Base-by-base conservation (phyloP, 768 basidiomycete genomes). In the Ramaria sp. region DNA sequence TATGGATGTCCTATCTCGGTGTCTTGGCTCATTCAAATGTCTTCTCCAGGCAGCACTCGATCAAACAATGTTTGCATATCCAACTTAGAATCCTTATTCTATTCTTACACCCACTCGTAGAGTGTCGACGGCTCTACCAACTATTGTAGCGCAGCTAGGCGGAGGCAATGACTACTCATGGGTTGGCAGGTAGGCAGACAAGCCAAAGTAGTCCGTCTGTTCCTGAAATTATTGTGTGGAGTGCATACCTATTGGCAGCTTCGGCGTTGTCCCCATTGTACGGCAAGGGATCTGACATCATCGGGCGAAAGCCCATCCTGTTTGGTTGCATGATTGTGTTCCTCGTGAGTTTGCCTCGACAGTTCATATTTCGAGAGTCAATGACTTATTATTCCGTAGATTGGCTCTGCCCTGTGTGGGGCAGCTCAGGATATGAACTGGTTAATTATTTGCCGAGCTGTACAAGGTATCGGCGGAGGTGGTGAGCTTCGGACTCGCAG, bases 391-490 rank as follows among this genome's bases (percentile, higher is more conserved):
- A 5, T 45, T 13, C 32, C 2, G 10, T 34, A 86, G 85, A 67
- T 88, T 58, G 87, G 85, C 20, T 88, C 85, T 5, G 87, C 86
- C 1, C 68, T 91, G 52, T 90, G 86, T 60, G 88, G 88, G 13
- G 83, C 86, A 0, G 87, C 89, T 0, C 83, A 91, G 64, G 80
- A 52, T 53, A 83, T 91, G 78, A 75, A 70, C 2, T 88, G 85
- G 89, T 69, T 93, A 15, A 80, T 89, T 32, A 72, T 85, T 0
- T 78, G 77, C 41, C 78, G 89, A 59, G 88, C 86, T 2, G 70
- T 93, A 2, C 89, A 91, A 64, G 89, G 89, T 8, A 80, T 91
- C 28, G 89, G 89, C 24, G 87, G 86, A 6, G 87, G 86, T 9
- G 88, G 85, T 55, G 25, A 1, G 52, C 56, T 9, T 30, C 30